Evolutionary conservation across 352 stramenopile genomes (phyloP).

Genomic region (Pythium coloratum): DNA sequence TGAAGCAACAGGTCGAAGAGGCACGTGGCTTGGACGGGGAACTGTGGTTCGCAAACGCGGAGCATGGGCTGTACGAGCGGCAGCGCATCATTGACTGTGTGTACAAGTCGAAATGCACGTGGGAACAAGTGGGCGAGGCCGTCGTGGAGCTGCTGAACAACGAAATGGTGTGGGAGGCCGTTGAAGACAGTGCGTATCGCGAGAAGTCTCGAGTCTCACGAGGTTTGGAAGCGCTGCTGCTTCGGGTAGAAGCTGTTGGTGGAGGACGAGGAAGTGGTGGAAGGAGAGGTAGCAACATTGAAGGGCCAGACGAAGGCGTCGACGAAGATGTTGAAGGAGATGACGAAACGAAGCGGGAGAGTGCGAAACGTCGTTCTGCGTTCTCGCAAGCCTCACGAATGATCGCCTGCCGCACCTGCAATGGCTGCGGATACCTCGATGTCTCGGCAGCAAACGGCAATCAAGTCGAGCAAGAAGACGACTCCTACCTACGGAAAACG

Average conservation of each 20-base stretch:
- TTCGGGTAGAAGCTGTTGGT: constrained; percentile 34
- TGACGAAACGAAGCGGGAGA: not conserved
- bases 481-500: constrained; percentile 64
- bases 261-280: constrained; percentile 3
- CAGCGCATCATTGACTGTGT: constrained; percentile 61
- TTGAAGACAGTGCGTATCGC: constrained; percentile 43
- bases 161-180: constrained; percentile 57
- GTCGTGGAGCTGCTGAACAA: constrained; percentile 66
- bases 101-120: constrained; percentile 50
- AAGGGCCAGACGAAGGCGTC: not conserved
- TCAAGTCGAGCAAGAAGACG: constrained; percentile 29
- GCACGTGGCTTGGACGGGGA: constrained; percentile 28
- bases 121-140: constrained; percentile 52
- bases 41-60: constrained; percentile 45
- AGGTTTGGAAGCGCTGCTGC: constrained; percentile 49
- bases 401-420: constrained; percentile 54
- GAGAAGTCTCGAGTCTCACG: constrained; percentile 40
- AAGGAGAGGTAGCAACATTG: not conserved
- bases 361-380: constrained; percentile 16
- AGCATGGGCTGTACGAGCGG: constrained; percentile 43
- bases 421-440: constrained; percentile 54
- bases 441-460: constrained; percentile 12
- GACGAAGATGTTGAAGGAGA: not conserved
- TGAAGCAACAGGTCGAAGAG: constrained; percentile 45
- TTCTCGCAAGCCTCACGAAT: constrained; percentile 31